A percentile compares a stretch with the other conserved stretches of the same genome.
These are phyloP conservation scores for Stephania cephalantha DNA, from an alignment of 164 flowering plant genomes.

Conservation along the genomic window DNA sequence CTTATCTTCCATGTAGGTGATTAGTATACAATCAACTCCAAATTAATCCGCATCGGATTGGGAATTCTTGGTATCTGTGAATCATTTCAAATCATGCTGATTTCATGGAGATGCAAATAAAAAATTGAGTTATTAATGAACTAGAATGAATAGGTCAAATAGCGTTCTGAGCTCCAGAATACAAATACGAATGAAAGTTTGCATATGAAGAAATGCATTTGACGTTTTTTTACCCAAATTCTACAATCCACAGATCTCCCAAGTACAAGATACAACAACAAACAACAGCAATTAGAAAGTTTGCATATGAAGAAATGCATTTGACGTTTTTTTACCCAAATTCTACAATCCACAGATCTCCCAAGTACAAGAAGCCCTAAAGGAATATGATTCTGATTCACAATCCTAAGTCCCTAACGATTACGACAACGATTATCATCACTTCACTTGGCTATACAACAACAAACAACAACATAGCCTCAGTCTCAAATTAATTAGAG, in stretches of 20 bases:
- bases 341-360: neutral
- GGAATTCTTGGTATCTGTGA: neutral
- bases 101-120: neutral
- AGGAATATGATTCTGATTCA: neutral
- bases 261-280: no score
- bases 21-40: neutral
- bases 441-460: no score
- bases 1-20: no score
- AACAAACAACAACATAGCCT: no score
- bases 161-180: no score
- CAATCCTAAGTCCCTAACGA: neutral
- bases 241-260: neutral
- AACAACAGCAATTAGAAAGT: no score
- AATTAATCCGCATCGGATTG: neutral
- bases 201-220: no score
- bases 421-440: neutral
- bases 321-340: no score
- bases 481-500: no score
- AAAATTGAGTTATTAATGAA: neutral
- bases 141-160: neutral
- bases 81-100: neutral
- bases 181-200: no score
- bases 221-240: no score
- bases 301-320: no score
- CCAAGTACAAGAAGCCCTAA: neutral